Evolutionary conservation across 768 basidiomycete genomes (phyloP).

Genomic region (Candolleomyces efflorescens): DNA sequence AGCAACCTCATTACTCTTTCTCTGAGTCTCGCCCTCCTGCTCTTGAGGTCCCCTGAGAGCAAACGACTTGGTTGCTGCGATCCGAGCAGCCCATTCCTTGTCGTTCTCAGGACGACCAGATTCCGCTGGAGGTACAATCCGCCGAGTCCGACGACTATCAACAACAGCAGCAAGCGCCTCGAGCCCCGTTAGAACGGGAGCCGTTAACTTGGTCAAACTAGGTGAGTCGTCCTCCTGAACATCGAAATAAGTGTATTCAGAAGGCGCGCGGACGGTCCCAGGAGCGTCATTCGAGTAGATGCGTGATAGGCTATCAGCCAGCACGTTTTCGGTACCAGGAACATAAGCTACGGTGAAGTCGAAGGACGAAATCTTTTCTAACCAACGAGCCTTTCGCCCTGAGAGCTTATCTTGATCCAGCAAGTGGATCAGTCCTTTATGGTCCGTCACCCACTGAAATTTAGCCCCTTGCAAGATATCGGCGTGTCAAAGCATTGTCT

Average conservation of each 20-base stretch:
- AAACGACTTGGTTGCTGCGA: background rate
- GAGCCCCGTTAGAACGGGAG: background rate
- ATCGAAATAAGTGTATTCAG: conserved; percentile 18
- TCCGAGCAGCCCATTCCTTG: conserved; percentile 22
- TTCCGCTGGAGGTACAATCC: conserved; percentile 4
- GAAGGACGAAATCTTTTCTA: conserved; percentile 34
- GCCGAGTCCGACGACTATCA: conserved; percentile 4
- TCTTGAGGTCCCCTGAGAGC: background rate
- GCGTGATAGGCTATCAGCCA: conserved; percentile 37
- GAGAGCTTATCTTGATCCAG: conserved; percentile 33
- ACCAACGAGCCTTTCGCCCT: conserved; percentile 31
- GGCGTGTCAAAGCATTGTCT: conserved; percentile 25
- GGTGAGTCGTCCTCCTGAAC: conserved; percentile 12
- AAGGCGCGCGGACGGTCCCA: conserved; percentile 15
- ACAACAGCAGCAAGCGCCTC: background rate
- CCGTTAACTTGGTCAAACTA: background rate
- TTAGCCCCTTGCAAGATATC: conserved; percentile 24
- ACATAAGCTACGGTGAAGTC: conserved; percentile 30
- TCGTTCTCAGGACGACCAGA: conserved; percentile 10
- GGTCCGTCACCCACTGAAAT: conserved; percentile 29
- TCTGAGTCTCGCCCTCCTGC: background rate
- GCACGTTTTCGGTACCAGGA: conserved; percentile 31
- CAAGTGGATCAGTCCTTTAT: conserved; percentile 27
- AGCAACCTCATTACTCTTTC: too few relatives aligned
- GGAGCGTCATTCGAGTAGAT: conserved; percentile 18